phyloP scores from a whole-genome alignment of 331 rosid genomes.

The Telfairia occidentalis region DNA sequence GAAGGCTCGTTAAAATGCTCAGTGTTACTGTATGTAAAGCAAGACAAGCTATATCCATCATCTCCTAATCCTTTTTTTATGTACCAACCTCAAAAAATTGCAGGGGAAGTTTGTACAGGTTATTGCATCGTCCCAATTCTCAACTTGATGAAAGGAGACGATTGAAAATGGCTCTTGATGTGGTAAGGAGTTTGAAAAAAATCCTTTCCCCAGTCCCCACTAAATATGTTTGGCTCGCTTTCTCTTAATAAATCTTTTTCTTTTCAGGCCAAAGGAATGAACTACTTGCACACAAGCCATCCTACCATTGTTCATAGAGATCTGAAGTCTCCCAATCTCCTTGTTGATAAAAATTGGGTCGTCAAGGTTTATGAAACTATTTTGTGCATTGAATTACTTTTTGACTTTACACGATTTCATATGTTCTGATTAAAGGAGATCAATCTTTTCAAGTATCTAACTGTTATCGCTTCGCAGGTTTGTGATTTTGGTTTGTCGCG shows the following conservation, averaged over 20 bases:
- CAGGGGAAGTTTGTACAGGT: constrained; percentile 90
- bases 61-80: constrained; percentile 17
- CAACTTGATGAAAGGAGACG: constrained; percentile 85
- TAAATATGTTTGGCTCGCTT: constrained; percentile 15
- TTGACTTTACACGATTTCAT: not conserved
- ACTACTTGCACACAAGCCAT: constrained; percentile 93
- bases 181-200: constrained; percentile 45
- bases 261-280: constrained; percentile 95
- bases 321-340: constrained; percentile 92
- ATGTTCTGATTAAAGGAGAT: not conserved
- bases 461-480: constrained; percentile 40
- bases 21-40: not conserved
- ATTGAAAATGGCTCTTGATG: constrained; percentile 93
- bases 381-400: not conserved
- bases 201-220: constrained; percentile 4
- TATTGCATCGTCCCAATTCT: constrained; percentile 83
- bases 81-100: constrained; percentile 21
- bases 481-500: constrained; percentile 98
- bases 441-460: constrained; percentile 10
- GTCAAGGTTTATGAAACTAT: constrained; percentile 55
- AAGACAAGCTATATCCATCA: constrained; percentile 13
- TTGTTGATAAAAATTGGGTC: constrained; percentile 93
- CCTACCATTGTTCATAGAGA: constrained; percentile 97
- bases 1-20: not conserved
- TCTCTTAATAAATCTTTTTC: constrained; percentile 1